phyloP scores from a whole-genome alignment of 1,284 basidiomycete genomes.

The Ceratobasidium sp. region DNA sequence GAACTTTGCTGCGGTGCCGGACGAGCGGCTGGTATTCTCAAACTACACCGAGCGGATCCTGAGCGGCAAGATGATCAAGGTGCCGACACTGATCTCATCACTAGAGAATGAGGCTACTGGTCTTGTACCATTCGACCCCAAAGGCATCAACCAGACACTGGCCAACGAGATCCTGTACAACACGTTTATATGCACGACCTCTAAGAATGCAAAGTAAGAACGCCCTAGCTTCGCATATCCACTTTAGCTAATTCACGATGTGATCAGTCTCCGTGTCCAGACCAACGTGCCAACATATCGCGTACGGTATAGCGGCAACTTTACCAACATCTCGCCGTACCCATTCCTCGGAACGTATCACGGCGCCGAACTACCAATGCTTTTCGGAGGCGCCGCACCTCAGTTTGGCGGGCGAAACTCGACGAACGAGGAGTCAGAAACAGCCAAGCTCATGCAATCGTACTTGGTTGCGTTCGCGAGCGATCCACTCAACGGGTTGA shows the following conservation, averaged over 20 bases:
- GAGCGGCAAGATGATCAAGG: background rate
- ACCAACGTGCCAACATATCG: background rate
- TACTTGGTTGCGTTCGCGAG: conserved; percentile 19
- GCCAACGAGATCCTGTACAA: background rate
- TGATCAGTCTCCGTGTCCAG: background rate
- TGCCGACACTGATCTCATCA: background rate
- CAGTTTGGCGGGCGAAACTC: conserved; percentile 2
- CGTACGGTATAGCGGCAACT: too few species aligned
- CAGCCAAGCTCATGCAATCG: background rate
- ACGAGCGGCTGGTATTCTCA: conserved; percentile 1
- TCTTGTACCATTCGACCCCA: too few species aligned
- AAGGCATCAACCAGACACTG: background rate
- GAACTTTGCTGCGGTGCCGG: conserved; percentile 5
- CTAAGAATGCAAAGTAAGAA: conserved; percentile 8
- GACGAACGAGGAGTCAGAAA: background rate
- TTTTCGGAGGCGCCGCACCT: background rate
- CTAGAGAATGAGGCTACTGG: too few species aligned
- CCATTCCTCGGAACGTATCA: background rate
- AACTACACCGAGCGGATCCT: conserved; percentile 7
- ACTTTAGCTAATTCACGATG: background rate
- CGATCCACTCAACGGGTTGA: background rate
- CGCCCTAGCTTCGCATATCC: background rate
- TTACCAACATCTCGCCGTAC: too few species aligned
- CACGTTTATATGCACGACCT: background rate
- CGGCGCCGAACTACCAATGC: background rate